Evolutionary conservation across 768 basidiomycete species (phyloP).

Genomic region (Mycena pura): DNA sequence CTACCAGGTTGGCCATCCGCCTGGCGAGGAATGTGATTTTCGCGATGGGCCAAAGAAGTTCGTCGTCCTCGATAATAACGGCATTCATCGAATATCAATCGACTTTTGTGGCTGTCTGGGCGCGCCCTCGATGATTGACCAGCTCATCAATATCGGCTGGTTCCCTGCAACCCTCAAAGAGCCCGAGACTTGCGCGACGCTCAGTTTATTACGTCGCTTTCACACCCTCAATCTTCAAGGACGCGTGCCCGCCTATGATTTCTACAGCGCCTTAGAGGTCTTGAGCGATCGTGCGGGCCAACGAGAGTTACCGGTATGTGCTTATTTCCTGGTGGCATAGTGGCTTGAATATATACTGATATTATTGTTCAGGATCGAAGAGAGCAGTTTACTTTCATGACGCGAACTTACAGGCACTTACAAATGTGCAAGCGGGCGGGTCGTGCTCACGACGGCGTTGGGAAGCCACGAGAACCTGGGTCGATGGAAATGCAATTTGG

Average conservation of each 20-base stretch:
- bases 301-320: neutral
- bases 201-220: constrained; percentile 26
- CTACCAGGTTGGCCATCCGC: constrained; percentile 29
- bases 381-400: constrained; percentile 2
- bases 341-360: neutral
- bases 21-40: constrained; percentile 14
- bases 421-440: constrained; percentile 17
- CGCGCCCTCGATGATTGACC: neutral
- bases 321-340: no score
- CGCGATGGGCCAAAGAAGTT: constrained; percentile 7
- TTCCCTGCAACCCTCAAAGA: constrained; percentile 26
- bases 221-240: constrained; percentile 28
- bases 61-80: constrained; percentile 29
- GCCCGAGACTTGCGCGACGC: constrained; percentile 28
- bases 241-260: constrained; percentile 25
- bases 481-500: no score
- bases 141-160: constrained; percentile 27
- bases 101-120: constrained; percentile 27
- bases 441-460: neutral
- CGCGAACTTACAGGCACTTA: constrained; percentile 21
- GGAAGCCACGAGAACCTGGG: no score
- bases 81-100: constrained; percentile 26
- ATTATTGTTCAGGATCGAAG: constrained; percentile 5
- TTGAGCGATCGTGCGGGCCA: neutral
- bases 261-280: constrained; percentile 23